A percentile compares a stretch with the other conserved stretches of the same genome.
These are phyloP conservation scores for Gaillardinia entomophila DNA, from an alignment of 805 yeast genomes.

Conservation along the genomic window DNA sequence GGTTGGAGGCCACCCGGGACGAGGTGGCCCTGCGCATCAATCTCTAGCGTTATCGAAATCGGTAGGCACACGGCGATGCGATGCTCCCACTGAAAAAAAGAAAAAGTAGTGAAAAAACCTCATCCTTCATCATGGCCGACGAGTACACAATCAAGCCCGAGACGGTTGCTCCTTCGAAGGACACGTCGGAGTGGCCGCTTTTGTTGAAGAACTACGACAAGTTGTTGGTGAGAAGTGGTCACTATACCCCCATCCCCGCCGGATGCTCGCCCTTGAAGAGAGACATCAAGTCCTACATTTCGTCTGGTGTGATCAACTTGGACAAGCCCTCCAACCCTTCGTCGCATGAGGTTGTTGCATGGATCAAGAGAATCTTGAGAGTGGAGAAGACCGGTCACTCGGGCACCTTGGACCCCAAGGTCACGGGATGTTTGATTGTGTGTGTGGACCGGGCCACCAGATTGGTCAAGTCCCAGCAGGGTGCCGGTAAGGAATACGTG, in stretches of 20 bases:
- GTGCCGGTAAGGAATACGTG: constrained; percentile 99
- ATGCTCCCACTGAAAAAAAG: constrained; percentile 1
- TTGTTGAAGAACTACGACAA: constrained; percentile 91
- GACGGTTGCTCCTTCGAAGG: constrained; percentile 66
- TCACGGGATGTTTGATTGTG: constrained; percentile 97
- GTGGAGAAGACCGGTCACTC: constrained; percentile 98
- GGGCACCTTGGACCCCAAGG: constrained; percentile 98
- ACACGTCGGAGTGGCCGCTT: constrained; percentile 94
- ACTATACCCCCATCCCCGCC: constrained; percentile 94
- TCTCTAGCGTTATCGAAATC: neutral
- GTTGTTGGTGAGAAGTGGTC: constrained; percentile 90
- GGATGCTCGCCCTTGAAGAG: constrained; percentile 94
- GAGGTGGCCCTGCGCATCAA: constrained; percentile 23
- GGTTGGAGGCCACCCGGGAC: constrained; percentile 31
- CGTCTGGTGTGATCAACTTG: constrained; percentile 93
- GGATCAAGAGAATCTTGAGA: constrained; percentile 95
- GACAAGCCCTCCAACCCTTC: constrained; percentile 99
- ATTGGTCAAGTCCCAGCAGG: constrained; percentile 96
- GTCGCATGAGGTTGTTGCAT: constrained; percentile 98
- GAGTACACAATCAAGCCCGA: constrained; percentile 88
- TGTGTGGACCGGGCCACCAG: constrained; percentile 98
- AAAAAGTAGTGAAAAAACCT: constrained; percentile 2
- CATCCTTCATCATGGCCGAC: constrained; percentile 44
- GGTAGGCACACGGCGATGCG: constrained; percentile 10
- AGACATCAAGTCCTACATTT: constrained; percentile 82